A percentile compares a stretch with the other conserved stretches of the same genome.
Evolutionary conservation across 352 stramenopile genomes (phyloP).

Genomic region (Phytophthora vignae): DNA sequence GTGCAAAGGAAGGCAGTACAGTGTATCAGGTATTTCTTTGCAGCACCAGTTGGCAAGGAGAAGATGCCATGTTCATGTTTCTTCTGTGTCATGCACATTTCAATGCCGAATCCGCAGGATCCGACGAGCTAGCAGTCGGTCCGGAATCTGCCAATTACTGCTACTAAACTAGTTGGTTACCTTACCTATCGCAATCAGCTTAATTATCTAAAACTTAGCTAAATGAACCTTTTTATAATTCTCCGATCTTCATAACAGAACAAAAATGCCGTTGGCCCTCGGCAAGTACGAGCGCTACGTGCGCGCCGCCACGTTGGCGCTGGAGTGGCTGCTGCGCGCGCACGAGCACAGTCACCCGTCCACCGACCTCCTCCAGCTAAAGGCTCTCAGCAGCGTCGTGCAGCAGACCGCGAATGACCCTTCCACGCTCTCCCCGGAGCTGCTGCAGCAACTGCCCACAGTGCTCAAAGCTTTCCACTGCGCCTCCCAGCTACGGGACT

Average conservation of each 20-base stretch:
- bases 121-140: too few species aligned
- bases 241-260: neutral
- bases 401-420: neutral
- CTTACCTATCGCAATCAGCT: too few species aligned
- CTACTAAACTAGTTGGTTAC: too few species aligned
- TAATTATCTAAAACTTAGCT: neutral
- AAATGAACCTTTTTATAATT: neutral
- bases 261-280: neutral
- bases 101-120: too few species aligned
- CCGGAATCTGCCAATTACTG: too few species aligned
- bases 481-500: neutral
- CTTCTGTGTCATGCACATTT: too few species aligned
- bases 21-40: too few species aligned
- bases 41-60: too few species aligned
- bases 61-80: too few species aligned
- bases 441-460: neutral
- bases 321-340: slow-evolving; percentile 3
- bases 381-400: neutral
- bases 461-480: slow-evolving; percentile 1
- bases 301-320: neutral
- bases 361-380: neutral
- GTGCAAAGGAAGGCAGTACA: too few species aligned
- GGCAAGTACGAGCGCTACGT: slow-evolving; percentile 7
- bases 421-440: neutral
- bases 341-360: neutral